phyloP scores from a whole-genome alignment of 768 basidiomycete genomes.

The Lentinula boryana region DNA sequence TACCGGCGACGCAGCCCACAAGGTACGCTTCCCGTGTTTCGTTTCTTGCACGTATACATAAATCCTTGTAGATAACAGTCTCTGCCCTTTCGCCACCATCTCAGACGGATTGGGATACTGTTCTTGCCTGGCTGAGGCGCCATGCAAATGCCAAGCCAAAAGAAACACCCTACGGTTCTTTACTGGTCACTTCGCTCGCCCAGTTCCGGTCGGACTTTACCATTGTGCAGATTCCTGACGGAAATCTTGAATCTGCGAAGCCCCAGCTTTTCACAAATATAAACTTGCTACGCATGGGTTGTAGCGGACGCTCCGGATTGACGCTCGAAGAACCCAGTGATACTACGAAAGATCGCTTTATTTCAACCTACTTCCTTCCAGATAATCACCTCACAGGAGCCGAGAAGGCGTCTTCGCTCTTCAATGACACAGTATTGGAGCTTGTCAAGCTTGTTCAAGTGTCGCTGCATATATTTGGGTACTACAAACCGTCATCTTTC shows the following conservation, averaged over 20 bases:
- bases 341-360: conserved; percentile 75
- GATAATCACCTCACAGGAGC: conserved; percentile 1
- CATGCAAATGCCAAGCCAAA: conserved; percentile 74
- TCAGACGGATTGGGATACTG: conserved; percentile 53
- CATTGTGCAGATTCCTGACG: conserved; percentile 72
- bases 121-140: conserved; percentile 50
- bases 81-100: conserved; percentile 45
- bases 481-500: conserved; percentile 23
- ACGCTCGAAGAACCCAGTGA: conserved; percentile 80
- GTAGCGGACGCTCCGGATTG: conserved; percentile 69
- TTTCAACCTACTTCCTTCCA: conserved; percentile 58
- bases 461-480: conserved; percentile 64
- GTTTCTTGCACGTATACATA: not conserved
- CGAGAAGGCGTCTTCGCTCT: conserved; percentile 26
- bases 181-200: conserved; percentile 81
- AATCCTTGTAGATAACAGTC: conserved; percentile 45
- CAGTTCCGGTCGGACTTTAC: conserved; percentile 87
- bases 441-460: conserved; percentile 73
- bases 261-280: conserved; percentile 78
- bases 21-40: conserved; percentile 26
- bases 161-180: conserved; percentile 60
- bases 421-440: conserved; percentile 66
- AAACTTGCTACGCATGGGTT: conserved; percentile 79
- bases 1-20: conserved; percentile 70
- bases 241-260: conserved; percentile 55